A percentile compares a stretch with the other conserved stretches of the same genome.
These are phyloP conservation scores for Suhomyces maxii DNA, from an alignment of 1,139 yeast genomes.

Conservation along the genomic window DNA sequence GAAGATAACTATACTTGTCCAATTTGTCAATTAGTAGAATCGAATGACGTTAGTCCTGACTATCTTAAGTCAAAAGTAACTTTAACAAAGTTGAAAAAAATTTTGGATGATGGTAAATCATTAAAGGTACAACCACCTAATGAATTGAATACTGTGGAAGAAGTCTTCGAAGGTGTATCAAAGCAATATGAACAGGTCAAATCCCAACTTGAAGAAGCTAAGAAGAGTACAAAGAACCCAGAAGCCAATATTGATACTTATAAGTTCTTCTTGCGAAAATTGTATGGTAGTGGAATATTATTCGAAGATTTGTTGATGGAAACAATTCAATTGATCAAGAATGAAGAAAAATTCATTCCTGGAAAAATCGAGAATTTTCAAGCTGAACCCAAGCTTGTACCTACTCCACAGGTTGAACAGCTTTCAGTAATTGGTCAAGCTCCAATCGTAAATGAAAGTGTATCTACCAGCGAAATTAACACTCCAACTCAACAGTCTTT, in stretches of 20 bases:
- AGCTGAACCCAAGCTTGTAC: no score
- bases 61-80: conserved; percentile 23
- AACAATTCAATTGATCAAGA: conserved; percentile 21
- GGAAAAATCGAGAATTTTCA: background rate
- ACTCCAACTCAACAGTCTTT: background rate
- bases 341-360: background rate
- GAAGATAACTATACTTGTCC: conserved; percentile 63
- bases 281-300: conserved; percentile 36
- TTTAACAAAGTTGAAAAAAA: conserved; percentile 17
- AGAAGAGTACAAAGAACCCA: conserved; percentile 9
- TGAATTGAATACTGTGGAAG: conserved; percentile 32
- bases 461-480: background rate
- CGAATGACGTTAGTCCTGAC: conserved; percentile 17
- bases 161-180: conserved; percentile 24
- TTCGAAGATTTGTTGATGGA: conserved; percentile 26
- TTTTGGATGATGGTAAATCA: conserved; percentile 29
- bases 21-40: conserved; percentile 48
- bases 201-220: conserved; percentile 17
- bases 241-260: conserved; percentile 26
- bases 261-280: conserved; percentile 31
- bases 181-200: conserved; percentile 12
- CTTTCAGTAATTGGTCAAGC: no score
- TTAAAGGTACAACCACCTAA: conserved; percentile 41
- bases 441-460: background rate
- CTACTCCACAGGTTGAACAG: no score